These are phyloP conservation scores for Hortiboletus flavorubellus DNA, from an alignment of 768 basidiomycete species.

Conservation along the genomic window DNA sequence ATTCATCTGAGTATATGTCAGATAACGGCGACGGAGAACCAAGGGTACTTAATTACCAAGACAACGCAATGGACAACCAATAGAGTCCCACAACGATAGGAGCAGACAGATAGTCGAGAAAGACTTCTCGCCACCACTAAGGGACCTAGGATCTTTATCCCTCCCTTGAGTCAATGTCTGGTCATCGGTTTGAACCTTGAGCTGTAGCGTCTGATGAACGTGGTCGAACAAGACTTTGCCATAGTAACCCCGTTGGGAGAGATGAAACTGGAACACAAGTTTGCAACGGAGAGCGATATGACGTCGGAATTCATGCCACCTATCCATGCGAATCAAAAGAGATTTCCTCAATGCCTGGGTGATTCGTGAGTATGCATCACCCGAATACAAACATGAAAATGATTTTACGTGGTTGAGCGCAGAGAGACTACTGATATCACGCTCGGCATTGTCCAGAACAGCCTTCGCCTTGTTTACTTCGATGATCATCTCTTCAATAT, in stretches of 20 bases:
- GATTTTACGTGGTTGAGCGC: slow-evolving; percentile 60
- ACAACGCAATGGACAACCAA: slow-evolving; percentile 90
- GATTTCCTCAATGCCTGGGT: slow-evolving; percentile 64
- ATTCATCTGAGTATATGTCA: slow-evolving; percentile 65
- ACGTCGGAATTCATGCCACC: slow-evolving; percentile 86
- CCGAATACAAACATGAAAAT: not conserved
- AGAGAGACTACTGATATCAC: slow-evolving; percentile 61
- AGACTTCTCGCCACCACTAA: slow-evolving; percentile 94
- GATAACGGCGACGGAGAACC: not conserved
- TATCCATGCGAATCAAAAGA: slow-evolving; percentile 57
- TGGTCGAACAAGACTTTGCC: slow-evolving; percentile 92
- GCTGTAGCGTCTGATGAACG: slow-evolving; percentile 50
- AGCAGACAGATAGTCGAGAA: slow-evolving; percentile 95
- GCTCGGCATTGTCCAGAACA: slow-evolving; percentile 55
- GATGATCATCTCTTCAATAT: slow-evolving; percentile 71
- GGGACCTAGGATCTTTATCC: slow-evolving; percentile 81
- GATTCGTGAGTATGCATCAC: slow-evolving; percentile 6
- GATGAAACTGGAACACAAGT: slow-evolving; percentile 75
- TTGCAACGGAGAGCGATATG: slow-evolving; percentile 89
- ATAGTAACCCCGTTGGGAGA: slow-evolving; percentile 83
- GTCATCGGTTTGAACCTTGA: slow-evolving; percentile 86
- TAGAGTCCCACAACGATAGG: slow-evolving; percentile 94
- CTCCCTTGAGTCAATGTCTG: slow-evolving; percentile 59
- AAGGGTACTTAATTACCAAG: slow-evolving; percentile 51
- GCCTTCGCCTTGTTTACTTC: slow-evolving; percentile 65